Conservation (phyloP, 768 basidiomycete genomes). For the Leucocoprinus birnbaumii region DNA sequence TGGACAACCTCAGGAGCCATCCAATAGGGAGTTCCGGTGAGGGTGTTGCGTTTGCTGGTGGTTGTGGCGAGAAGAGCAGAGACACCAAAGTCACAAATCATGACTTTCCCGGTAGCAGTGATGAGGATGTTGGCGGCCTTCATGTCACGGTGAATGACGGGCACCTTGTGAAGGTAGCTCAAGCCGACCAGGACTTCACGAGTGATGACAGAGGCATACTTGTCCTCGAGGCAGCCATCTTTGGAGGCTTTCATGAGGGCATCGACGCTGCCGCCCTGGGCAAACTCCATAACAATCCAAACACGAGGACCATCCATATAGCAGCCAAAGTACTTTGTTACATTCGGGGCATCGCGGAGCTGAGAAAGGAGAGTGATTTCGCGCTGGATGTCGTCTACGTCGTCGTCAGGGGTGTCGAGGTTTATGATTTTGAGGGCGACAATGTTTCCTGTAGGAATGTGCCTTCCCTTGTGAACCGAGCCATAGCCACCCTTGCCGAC, state of each 20-base stretch:
- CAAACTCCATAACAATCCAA: conserved; percentile 99
- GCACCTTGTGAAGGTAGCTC: conserved; percentile 87
- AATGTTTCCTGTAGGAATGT: conserved; percentile 80
- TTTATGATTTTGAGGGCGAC: conserved; percentile 99
- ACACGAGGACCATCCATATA: conserved; percentile 92
- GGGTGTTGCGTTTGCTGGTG: conserved; percentile 90
- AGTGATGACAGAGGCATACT: conserved; percentile 82
- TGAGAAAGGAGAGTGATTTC: conserved; percentile 93
- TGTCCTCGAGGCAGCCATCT: conserved; percentile 80
- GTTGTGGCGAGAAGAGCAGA: conserved; percentile 85
- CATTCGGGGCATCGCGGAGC: conserved; percentile 84
- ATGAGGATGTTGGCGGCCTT: conserved; percentile 97
- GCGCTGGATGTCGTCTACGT: conserved; percentile 93
- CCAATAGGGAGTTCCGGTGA: conserved; percentile 98
- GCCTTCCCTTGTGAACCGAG: conserved; percentile 88
- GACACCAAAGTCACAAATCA: conserved; percentile 98
- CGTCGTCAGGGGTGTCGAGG: conserved; percentile 94
- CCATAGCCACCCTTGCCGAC: conserved; percentile 96
- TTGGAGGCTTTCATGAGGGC: conserved; percentile 88
- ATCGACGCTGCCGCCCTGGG: conserved; percentile 91
- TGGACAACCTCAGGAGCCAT: conserved; percentile 99
- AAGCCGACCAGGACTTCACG: conserved; percentile 88
- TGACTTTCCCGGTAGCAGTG: conserved; percentile 83
- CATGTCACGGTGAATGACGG: conserved; percentile 96
- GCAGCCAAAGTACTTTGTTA: conserved; percentile 96